A percentile compares a stretch with the other conserved stretches of the same genome.
Evolutionary conservation across 1,284 basidiomycete species (phyloP).

Genomic region (Xerocomus minutiporus): DNA sequence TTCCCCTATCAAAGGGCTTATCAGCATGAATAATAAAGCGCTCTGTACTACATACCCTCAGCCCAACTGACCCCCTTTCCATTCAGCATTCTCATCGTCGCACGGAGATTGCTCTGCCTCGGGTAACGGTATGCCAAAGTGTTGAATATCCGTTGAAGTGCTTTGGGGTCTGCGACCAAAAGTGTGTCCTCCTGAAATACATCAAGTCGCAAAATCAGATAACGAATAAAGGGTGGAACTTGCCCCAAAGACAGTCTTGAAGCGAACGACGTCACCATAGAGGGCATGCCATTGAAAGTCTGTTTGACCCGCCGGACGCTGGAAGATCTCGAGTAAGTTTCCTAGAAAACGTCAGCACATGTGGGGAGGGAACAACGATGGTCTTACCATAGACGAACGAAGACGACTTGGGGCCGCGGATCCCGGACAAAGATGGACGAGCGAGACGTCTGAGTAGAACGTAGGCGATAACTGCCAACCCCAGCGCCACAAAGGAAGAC

Average conservation of each 20-base stretch:
- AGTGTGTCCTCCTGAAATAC: not conserved
- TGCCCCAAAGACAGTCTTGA: not conserved
- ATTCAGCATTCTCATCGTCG: not conserved
- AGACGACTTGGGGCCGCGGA: constrained; percentile 31
- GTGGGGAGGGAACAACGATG: no score
- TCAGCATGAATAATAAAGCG: not conserved
- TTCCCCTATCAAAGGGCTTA: not conserved
- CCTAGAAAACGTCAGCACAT: not conserved
- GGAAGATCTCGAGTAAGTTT: not conserved
- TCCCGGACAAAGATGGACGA: constrained; percentile 22
- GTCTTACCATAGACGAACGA: constrained; percentile 32
- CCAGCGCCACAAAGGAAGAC: not conserved
- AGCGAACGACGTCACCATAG: not conserved
- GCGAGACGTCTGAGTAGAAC: constrained; percentile 10
- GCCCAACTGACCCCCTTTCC: not conserved
- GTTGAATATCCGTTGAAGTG: not conserved
- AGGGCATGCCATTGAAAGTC: not conserved
- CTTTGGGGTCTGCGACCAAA: not conserved
- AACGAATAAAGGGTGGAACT: not conserved
- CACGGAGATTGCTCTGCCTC: not conserved
- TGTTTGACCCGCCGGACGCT: not conserved
- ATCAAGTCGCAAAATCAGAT: not conserved
- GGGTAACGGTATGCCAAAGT: not conserved
- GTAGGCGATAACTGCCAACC: constrained; percentile 6
- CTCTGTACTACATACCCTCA: not conserved